Evolutionary conservation across 208 protist genomes (phyloP).

Genomic region (Acanthamoeba culbertsoni): DNA sequence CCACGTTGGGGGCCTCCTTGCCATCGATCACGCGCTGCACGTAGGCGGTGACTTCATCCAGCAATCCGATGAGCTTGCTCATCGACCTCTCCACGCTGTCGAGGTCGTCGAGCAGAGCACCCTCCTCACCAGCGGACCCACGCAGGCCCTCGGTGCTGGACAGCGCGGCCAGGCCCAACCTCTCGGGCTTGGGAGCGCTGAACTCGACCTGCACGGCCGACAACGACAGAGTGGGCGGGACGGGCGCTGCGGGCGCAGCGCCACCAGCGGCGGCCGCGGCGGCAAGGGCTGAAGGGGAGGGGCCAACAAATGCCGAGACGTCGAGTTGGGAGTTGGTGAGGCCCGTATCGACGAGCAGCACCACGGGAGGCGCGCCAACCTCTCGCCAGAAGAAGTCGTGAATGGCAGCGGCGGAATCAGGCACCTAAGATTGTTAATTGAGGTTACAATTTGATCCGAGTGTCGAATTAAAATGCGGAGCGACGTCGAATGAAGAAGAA

Average conservation of each 20-base stretch:
- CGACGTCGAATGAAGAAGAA: background rate
- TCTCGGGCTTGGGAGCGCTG: slow-evolving; percentile 36
- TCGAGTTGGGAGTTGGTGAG: slow-evolving; percentile 72
- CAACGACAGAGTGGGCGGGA: background rate
- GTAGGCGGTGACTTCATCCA: slow-evolving; percentile 69
- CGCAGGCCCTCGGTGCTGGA: slow-evolving; percentile 16
- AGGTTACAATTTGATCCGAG: background rate
- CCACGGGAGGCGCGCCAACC: slow-evolving; percentile 70
- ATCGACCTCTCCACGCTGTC: slow-evolving; percentile 73
- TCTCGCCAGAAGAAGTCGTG: slow-evolving; percentile 80
- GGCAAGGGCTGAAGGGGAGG: slow-evolving; percentile 49
- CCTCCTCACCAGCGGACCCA: background rate
- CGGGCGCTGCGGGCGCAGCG: background rate
- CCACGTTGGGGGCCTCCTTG: slow-evolving; percentile 65
- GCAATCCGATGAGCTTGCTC: slow-evolving; percentile 64
- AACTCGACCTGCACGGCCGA: slow-evolving; percentile 47
- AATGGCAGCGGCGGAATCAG: slow-evolving; percentile 58
- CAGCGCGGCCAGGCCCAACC: background rate
- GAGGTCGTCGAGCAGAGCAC: slow-evolving; percentile 68
- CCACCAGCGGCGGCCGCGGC: slow-evolving; percentile 45
- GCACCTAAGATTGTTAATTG: background rate
- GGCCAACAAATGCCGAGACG: slow-evolving; percentile 69
- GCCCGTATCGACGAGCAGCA: slow-evolving; percentile 77
- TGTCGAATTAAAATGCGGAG: background rate
- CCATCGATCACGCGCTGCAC: slow-evolving; percentile 74